Conservation (phyloP, 1,139 yeast species). For the Saccharomyces uvarum region DNA sequence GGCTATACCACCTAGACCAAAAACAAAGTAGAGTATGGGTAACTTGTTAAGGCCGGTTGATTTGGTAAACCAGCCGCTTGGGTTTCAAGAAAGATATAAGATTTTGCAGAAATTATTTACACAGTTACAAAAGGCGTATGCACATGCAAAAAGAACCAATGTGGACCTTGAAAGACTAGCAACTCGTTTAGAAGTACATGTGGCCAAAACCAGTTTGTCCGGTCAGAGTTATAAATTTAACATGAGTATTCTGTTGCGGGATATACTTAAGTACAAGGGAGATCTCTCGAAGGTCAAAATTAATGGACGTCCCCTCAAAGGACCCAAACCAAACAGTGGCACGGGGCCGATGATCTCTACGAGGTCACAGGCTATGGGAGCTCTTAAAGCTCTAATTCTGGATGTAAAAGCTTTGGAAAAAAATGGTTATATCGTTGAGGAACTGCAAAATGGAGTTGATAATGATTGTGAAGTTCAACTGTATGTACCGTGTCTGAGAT, state of each 20-base stretch:
- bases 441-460: constrained; percentile 3
- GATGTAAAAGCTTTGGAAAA: constrained; percentile 16
- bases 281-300: constrained; percentile 20
- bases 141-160: constrained; percentile 11
- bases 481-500: constrained; percentile 24
- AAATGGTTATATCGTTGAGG: constrained; percentile 23
- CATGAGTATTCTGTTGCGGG: constrained; percentile 27
- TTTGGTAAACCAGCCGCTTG: constrained; percentile 26
- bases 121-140: constrained; percentile 15
- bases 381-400: constrained; percentile 15
- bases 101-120: constrained; percentile 24
- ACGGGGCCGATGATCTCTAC: constrained; percentile 6
- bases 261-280: constrained; percentile 25
- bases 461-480: constrained; percentile 2
- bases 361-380: constrained; percentile 15
- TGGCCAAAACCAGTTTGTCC: constrained; percentile 24
- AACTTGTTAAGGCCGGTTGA: constrained; percentile 24
- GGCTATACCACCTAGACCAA: background rate
- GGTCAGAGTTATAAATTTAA: constrained; percentile 29
- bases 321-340: constrained; percentile 4
- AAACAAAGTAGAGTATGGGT: background rate
- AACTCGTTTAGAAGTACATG: constrained; percentile 23
- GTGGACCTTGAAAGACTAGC: constrained; percentile 19
- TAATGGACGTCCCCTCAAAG: constrained; percentile 17
- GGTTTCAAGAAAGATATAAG: constrained; percentile 29